These are phyloP conservation scores for Senna siamea DNA, from an alignment of 306 rosid species.

Conservation along the genomic window DNA sequence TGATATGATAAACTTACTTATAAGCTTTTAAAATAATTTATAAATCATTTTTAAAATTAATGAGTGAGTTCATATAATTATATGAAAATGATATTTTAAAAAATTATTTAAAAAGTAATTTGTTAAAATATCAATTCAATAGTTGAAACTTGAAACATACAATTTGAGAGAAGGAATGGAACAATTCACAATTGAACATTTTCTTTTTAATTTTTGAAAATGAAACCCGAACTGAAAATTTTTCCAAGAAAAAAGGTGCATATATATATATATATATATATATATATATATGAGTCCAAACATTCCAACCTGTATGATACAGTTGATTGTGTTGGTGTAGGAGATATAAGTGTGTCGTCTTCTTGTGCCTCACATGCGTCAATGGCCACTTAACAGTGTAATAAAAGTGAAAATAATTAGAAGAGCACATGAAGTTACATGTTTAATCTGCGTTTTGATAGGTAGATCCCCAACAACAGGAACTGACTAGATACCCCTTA, in stretches of 20 bases:
- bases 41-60: too few species aligned
- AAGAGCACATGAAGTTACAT: slow-evolving; percentile 26
- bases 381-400: slow-evolving; percentile 24
- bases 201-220: background rate
- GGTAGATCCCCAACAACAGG: slow-evolving; percentile 30
- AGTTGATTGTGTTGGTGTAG: too few species aligned
- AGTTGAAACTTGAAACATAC: too few species aligned
- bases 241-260: background rate
- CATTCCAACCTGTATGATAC: slow-evolving; percentile 20
- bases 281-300: slow-evolving; percentile 16
- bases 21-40: too few species aligned
- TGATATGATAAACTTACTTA: too few species aligned
- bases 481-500: slow-evolving; percentile 9
- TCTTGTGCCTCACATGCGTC: slow-evolving; percentile 32
- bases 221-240: background rate
- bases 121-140: background rate
- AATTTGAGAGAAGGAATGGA: background rate
- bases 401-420: slow-evolving; percentile 5
- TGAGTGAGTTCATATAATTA: too few species aligned
- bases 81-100: too few species aligned
- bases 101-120: background rate
- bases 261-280: too few species aligned
- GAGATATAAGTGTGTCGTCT: background rate
- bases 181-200: background rate
- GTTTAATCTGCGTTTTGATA: slow-evolving; percentile 32